phyloP scores from a whole-genome alignment of 2,329 filamentous ascomycete species.

The Neospermospora avenae region DNA sequence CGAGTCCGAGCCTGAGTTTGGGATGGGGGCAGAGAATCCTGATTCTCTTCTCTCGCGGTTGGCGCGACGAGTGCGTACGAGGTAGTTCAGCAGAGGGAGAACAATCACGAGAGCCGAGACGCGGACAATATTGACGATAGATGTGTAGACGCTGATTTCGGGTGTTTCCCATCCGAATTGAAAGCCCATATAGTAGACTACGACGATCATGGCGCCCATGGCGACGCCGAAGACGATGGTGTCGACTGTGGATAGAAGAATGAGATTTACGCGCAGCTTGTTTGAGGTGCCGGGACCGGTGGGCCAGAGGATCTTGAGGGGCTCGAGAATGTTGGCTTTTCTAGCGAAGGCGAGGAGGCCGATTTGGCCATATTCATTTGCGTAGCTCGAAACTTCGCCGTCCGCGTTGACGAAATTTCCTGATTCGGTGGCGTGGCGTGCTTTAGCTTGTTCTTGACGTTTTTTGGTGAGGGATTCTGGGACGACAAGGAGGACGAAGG shows the following conservation, averaged over 20 bases:
- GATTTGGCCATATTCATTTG: slow-evolving; percentile 12
- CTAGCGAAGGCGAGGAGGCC: slow-evolving; percentile 31
- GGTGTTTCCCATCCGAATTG: slow-evolving; percentile 80
- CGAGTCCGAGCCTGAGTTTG: slow-evolving; percentile 61
- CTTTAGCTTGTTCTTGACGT: slow-evolving; percentile 66
- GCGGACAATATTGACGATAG: slow-evolving; percentile 69
- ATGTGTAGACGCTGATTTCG: slow-evolving; percentile 78
- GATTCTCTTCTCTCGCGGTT: slow-evolving; percentile 52
- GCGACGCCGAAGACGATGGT: slow-evolving; percentile 77
- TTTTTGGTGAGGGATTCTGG: slow-evolving; percentile 81
- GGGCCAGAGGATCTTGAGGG: slow-evolving; percentile 75
- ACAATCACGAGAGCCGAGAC: slow-evolving; percentile 72
- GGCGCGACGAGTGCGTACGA: slow-evolving; percentile 54
- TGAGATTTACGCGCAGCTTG: slow-evolving; percentile 72
- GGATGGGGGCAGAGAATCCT: slow-evolving; percentile 45
- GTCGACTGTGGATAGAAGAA: slow-evolving; percentile 77
- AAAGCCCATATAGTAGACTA: slow-evolving; percentile 78
- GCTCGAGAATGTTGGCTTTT: slow-evolving; percentile 66
- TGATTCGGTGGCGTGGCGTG: slow-evolving; percentile 56
- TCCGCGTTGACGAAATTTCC: background rate
- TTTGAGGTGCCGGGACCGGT: slow-evolving; percentile 58
- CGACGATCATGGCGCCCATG: slow-evolving; percentile 76
- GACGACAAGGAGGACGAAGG: slow-evolving; percentile 66
- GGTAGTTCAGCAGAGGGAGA: slow-evolving; percentile 72
- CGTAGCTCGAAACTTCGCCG: slow-evolving; percentile 28